phyloP scores from a whole-genome alignment of 2,329 filamentous ascomycete genomes.

The Penicillium sp. region DNA sequence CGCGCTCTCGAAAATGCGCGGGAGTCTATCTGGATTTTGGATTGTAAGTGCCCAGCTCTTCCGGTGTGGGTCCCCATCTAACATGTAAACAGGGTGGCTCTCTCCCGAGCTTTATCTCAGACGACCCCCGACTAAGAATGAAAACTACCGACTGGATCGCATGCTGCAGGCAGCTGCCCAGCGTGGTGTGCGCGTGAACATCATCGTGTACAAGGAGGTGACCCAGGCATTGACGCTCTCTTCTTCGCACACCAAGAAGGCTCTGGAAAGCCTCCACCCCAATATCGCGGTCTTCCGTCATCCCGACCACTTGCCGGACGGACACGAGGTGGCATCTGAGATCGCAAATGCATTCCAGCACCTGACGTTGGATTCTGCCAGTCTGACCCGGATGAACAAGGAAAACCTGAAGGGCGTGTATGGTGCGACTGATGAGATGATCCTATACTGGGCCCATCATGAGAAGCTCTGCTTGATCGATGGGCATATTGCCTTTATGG shows the following conservation, averaged over 20 bases:
- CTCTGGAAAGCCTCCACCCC: conserved; percentile 71
- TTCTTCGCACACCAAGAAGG: conserved; percentile 75
- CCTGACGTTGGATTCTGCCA: conserved; percentile 55
- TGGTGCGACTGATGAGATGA: conserved; percentile 75
- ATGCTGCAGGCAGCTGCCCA: conserved; percentile 80
- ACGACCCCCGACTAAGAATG: conserved; percentile 76
- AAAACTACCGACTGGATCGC: conserved; percentile 79
- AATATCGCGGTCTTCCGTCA: conserved; percentile 90
- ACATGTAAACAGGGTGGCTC: conserved; percentile 63
- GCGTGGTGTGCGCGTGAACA: conserved; percentile 77
- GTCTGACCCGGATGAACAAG: conserved; percentile 63
- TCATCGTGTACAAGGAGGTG: conserved; percentile 93
- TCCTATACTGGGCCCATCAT: conserved; percentile 90
- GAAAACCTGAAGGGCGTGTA: conserved; percentile 78
- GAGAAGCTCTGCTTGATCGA: conserved; percentile 88
- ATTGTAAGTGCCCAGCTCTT: conserved; percentile 53
- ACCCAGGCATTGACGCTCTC: conserved; percentile 66
- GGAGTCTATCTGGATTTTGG: conserved; percentile 80
- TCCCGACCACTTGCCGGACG: conserved; percentile 80
- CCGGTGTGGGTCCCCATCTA: conserved; percentile 3
- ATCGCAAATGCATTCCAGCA: conserved; percentile 58
- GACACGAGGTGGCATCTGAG: conserved; percentile 63
- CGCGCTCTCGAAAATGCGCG: conserved; percentile 73
- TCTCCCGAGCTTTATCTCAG: conserved; percentile 84
- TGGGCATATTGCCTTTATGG: conserved; percentile 81